Conservation (phyloP, 805 yeast species). For the Wickerhamiella siamensis region DNA sequence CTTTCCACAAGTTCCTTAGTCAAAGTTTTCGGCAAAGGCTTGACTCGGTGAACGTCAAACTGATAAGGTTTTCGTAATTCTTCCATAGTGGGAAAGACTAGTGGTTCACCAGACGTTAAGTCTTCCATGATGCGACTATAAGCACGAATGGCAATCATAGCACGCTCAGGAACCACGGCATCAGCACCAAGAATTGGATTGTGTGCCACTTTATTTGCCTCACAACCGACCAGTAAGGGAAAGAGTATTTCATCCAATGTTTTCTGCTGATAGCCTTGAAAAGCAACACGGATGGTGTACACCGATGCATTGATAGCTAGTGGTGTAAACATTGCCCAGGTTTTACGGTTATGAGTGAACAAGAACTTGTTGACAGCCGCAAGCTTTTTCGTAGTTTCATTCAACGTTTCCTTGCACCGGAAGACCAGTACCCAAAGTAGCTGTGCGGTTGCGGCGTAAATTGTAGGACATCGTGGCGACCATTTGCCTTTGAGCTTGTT, state of each 20-base stretch:
- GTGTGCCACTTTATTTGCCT: slow-evolving; percentile 14
- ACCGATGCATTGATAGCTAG: slow-evolving; percentile 50
- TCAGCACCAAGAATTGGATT: slow-evolving; percentile 36
- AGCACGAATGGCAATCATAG: slow-evolving; percentile 54
- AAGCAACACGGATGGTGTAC: slow-evolving; percentile 62
- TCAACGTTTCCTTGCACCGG: slow-evolving; percentile 76
- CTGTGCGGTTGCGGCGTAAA: slow-evolving; percentile 53
- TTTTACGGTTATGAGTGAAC: slow-evolving; percentile 44
- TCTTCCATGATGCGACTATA: slow-evolving; percentile 62
- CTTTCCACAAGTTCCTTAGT: slow-evolving; percentile 8
- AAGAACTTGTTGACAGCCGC: slow-evolving; percentile 47
- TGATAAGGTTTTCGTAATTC: slow-evolving; percentile 15
- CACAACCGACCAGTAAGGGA: slow-evolving; percentile 37
- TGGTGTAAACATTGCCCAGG: slow-evolving; percentile 61
- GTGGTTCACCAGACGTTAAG: slow-evolving; percentile 39
- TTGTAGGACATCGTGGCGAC: slow-evolving; percentile 29
- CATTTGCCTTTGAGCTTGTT: slow-evolving; percentile 52
- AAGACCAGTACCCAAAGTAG: slow-evolving; percentile 81
- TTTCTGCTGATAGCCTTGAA: slow-evolving; percentile 64
- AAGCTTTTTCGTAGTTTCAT: slow-evolving; percentile 68
- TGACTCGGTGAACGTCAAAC: neutral
- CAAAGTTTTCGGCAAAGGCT: neutral
- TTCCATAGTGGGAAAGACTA: slow-evolving; percentile 53
- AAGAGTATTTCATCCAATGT: slow-evolving; percentile 64
- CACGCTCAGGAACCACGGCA: slow-evolving; percentile 49